Percentiles rank a stretch among this genome's conserved stretches.
Conservation (phyloP, 1,284 basidiomycete species). For the Cryptococcus depauperatus region DNA sequence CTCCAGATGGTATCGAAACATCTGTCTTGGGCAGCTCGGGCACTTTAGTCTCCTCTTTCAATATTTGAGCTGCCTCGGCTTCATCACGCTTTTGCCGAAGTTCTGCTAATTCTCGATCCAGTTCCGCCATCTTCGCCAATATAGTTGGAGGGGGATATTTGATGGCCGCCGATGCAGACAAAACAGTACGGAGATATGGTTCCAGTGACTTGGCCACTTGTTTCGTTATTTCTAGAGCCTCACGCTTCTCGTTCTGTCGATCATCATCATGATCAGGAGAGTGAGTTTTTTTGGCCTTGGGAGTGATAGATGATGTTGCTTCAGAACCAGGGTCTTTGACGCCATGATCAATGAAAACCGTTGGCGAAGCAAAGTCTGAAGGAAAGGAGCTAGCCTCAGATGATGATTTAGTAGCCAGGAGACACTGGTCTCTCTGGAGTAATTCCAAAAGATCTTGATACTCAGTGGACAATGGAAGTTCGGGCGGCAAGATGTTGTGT, state of each 20-base stretch:
- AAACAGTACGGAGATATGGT: constrained; percentile 73
- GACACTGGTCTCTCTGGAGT: constrained; percentile 14
- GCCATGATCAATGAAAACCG: neutral
- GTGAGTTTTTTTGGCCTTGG: neutral
- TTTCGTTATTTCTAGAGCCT: constrained; percentile 29
- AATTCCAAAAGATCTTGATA: constrained; percentile 32
- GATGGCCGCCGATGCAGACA: constrained; percentile 82
- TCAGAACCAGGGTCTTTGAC: constrained; percentile 5
- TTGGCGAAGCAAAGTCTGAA: neutral
- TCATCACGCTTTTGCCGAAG: constrained; percentile 72
- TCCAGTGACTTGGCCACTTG: constrained; percentile 63
- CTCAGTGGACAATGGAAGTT: constrained; percentile 24
- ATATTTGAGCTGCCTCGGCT: constrained; percentile 57
- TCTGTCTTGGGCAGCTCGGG: constrained; percentile 11
- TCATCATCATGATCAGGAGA: constrained; percentile 46
- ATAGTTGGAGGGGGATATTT: constrained; percentile 84
- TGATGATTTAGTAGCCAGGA: too few species aligned
- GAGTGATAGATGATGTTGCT: constrained; percentile 5
- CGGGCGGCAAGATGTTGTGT: constrained; percentile 64
- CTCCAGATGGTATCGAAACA: constrained; percentile 1
- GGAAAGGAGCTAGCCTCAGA: neutral
- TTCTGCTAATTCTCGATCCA: constrained; percentile 63
- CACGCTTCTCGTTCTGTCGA: constrained; percentile 58
- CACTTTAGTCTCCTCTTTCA: constrained; percentile 58
- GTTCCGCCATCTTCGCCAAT: constrained; percentile 72